Evolutionary conservation across 2,329 filamentous ascomycete genomes (phyloP), one percentile per base, ranked within the genome.

Genomic region (Endoconidiophora laricicola): DNA sequence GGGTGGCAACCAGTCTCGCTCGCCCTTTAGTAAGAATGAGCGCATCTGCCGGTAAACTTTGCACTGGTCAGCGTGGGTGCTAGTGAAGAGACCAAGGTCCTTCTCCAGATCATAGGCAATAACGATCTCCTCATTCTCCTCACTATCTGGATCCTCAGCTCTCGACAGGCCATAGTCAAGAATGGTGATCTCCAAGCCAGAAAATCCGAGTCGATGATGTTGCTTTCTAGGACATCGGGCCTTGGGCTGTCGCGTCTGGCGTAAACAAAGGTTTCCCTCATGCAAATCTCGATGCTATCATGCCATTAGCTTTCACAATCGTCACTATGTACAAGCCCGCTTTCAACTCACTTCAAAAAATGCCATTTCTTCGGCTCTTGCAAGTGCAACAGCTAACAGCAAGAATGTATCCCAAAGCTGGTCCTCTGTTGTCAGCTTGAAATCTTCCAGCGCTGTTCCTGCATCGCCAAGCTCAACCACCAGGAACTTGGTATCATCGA

Each of bases 351-450:
- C 75, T 68, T 81, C 78, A 50, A 81, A 81, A 57, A 71, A 67
- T 54, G 72, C 68, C 41, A 72, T 60, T 14, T 71, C 69, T 52
- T 81, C 78, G 0, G 76, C 78, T 42, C 75, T 65, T 1, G 75
- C 75, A 22, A 81, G 60, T 0, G 78, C 76, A 52, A 80, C 70
- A 1, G 76, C 69, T 14, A 78, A 70, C 14, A 76, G 67, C 24
- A 81, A 65, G 54, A 81, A 77, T 2, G 80, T 69, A 50, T 81
- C 78, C 76, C 77, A 81, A 3, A 81, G 57, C 56, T 80, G 71
- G 49, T 66, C 66, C 20, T 67, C 63, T 2, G 61, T 66, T 2
- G 58, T 60, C 16, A 80, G 57, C n/a, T 66, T 57, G 58, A 75
- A 74, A 46, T 79, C 73, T 49, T 81, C 77, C 5, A 81, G 61